A percentile compares a stretch with the other conserved stretches of the same genome.
Conservation (phyloP, 2,329 filamentous ascomycete species). For the Hymenoscyphus linearis region DNA sequence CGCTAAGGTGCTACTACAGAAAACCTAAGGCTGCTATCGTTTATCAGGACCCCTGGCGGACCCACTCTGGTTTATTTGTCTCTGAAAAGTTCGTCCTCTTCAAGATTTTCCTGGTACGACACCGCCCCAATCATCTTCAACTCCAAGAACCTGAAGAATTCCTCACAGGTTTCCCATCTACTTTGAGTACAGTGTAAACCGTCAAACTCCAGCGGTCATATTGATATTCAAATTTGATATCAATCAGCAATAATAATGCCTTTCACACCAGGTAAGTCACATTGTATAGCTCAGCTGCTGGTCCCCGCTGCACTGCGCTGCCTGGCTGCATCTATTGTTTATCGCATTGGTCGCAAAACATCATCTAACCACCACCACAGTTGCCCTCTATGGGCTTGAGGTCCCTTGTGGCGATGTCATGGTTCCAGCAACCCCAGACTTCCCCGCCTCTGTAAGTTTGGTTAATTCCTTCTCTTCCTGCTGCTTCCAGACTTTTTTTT, state of each 20-base stretch:
- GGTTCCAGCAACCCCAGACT: slow-evolving; percentile 71
- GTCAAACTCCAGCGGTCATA: not conserved
- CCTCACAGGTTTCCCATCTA: not conserved
- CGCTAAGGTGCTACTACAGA: too few relatives aligned
- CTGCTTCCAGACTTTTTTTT: not conserved
- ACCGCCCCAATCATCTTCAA: slow-evolving; percentile 4
- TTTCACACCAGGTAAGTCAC: slow-evolving; percentile 40
- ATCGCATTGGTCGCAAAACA: not conserved
- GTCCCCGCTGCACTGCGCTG: not conserved
- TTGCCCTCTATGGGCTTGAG: slow-evolving; percentile 87
- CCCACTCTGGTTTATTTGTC: not conserved
- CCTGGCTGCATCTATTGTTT: not conserved
- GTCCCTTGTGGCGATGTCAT: slow-evolving; percentile 80
- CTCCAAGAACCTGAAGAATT: not conserved
- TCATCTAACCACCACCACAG: slow-evolving; percentile 38
- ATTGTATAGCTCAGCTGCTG: not conserved
- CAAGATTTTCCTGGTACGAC: slow-evolving; percentile 1
- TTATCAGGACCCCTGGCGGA: not conserved
- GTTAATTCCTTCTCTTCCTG: not conserved
- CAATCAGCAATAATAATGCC: slow-evolving; percentile 42
- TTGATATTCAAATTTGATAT: not conserved
- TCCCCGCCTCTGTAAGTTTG: slow-evolving; percentile 74
- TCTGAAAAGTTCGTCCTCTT: not conserved
- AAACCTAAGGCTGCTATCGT: not conserved
- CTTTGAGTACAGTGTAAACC: not conserved